Evolutionary conservation across 1,284 basidiomycete species (phyloP), one percentile per base, ranked within the genome.

Genomic region (Leccinum solheimii): DNA sequence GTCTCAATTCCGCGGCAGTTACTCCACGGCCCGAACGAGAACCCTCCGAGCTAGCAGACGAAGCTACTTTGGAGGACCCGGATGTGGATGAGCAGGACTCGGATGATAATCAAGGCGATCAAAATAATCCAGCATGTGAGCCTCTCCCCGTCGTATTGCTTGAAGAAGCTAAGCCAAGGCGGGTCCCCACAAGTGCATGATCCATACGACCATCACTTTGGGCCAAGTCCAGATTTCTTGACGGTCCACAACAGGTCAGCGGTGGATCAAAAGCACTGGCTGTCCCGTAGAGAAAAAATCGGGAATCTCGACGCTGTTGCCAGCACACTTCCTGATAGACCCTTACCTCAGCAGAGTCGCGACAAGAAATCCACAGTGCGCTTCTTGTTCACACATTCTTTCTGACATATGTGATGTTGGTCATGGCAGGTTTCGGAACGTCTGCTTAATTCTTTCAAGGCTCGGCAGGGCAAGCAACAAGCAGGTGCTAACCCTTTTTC

Each of bases 131-230:
- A 55, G 67, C 72, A 67, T 72, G 78, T 78, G 60, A 61, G 75
- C 58, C 5, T 21, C 2, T 55, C 23, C 32, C 19, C 10, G 13
- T 5, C 3, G 11, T 34, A 19, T 26, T 8, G 27, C 51, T 55
- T 38, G 16, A 52, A 30, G 19, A 32, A 26, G 36, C 27, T 36
- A n/a, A 64, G n/a, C 13, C 4, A 32, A 61, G 52, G 38, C 27
- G 1, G 53, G n/a, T 21, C 55, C 50, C 38, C 54, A 67, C 75
- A 71, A 67, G 69, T 64, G 53, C 67, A 68, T 59, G 78, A 84
- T 67, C 71, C 77, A 56, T 90, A 88, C 64, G 86, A 91, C 66
- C 70, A 69, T 14, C 91, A 92, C 69, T 92, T 90, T 70, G 90
- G 88, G 7, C 67, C 80, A 16, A 78, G 79, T 21, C 79, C 86